Conservation (phyloP, 176 grass and related monocot genomes). For the Phoenix dactylifera region DNA sequence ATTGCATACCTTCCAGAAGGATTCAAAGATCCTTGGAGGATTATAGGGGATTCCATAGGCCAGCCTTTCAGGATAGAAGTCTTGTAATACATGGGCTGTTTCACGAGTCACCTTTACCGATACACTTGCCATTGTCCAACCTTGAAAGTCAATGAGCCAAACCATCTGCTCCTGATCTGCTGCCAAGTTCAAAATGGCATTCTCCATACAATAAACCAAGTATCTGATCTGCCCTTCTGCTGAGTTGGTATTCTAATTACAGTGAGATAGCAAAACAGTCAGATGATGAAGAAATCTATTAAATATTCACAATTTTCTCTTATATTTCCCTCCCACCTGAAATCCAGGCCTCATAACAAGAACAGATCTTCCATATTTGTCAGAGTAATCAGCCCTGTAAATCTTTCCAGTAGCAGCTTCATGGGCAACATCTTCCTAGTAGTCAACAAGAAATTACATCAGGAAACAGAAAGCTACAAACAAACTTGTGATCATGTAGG, state of each 20-base stretch:
- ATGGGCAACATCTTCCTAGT: constrained; percentile 53
- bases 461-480: constrained; percentile 2
- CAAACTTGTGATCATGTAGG: neutral
- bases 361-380: constrained; percentile 73
- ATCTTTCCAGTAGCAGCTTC: constrained; percentile 82
- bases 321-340: constrained; percentile 15
- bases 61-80: constrained; percentile 78
- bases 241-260: constrained; percentile 49
- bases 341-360: constrained; percentile 71
- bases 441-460: constrained; percentile 5
- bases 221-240: constrained; percentile 64
- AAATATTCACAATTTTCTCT: neutral
- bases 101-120: constrained; percentile 58
- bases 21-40: constrained; percentile 78
- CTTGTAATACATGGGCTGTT: constrained; percentile 56
- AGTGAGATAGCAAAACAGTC: neutral
- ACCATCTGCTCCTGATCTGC: constrained; percentile 72
- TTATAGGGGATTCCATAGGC: constrained; percentile 69
- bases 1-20: constrained; percentile 58
- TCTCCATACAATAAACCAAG: constrained; percentile 72
- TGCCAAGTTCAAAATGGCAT: constrained; percentile 53
- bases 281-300: neutral
- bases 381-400: constrained; percentile 65
- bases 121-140: constrained; percentile 55
- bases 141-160: constrained; percentile 69